Conservation (phyloP, 2,329 filamentous ascomycete species). For the Dothideomycetes sp. region DNA sequence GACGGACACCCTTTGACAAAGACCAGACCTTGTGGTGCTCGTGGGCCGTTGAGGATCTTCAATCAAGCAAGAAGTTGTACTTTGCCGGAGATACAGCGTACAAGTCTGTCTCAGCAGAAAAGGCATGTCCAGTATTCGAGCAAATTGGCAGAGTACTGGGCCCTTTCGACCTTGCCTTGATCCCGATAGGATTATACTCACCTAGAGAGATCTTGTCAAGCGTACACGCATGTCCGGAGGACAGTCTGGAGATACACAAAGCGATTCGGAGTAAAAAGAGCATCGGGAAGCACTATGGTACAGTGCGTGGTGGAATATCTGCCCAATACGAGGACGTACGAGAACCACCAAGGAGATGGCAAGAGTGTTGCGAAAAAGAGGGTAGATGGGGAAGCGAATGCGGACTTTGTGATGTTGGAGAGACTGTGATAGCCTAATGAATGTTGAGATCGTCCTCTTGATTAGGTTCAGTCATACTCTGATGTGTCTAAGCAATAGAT, state of each 20-base stretch:
- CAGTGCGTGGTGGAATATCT: slow-evolving; percentile 37
- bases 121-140: slow-evolving; percentile 40
- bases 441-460: no score
- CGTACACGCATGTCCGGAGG: slow-evolving; percentile 40
- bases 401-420: slow-evolving; percentile 37
- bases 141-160: slow-evolving; percentile 39
- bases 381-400: slow-evolving; percentile 26
- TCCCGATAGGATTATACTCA: slow-evolving; percentile 42
- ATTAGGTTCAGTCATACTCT: no score
- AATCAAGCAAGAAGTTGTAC: slow-evolving; percentile 29
- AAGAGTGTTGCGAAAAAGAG: slow-evolving; percentile 34
- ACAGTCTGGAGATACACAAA: slow-evolving; percentile 39
- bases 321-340: slow-evolving; percentile 41
- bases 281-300: slow-evolving; percentile 46
- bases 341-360: slow-evolving; percentile 39
- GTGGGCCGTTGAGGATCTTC: slow-evolving; percentile 32
- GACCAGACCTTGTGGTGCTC: slow-evolving; percentile 40
- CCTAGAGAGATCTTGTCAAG: slow-evolving; percentile 36
- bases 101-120: slow-evolving; percentile 29
- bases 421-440: slow-evolving; percentile 29
- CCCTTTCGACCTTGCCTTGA: slow-evolving; percentile 40
- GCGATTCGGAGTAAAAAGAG: slow-evolving; percentile 39
- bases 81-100: slow-evolving; percentile 46
- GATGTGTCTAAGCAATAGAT: no score
- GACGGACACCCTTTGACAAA: slow-evolving; percentile 32